Base-by-base conservation (phyloP, 305 asterid genomes). In the Fraxinus nigra region DNA sequence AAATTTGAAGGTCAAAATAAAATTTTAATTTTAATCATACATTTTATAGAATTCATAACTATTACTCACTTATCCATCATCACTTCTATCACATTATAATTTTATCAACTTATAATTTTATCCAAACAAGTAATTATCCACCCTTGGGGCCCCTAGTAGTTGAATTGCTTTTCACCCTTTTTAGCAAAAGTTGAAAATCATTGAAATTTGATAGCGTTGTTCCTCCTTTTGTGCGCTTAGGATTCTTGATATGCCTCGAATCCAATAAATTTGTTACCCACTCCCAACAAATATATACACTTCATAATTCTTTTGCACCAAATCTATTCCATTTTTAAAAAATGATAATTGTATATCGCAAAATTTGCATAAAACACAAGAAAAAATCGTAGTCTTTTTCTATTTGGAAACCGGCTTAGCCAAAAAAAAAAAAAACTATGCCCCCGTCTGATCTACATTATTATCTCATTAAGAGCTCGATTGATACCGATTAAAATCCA, bases 201-300 rank as follows among this genome's bases (percentile, higher is more conserved):
- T 35, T 1, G 40, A 35, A 0, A 35, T 35, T 59, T 20, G 70
- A 59, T 59, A 54, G 2, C 76, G 26, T 28, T 72, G 24, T 75
- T 24, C 72, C 74, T 22, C 43, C 10, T 20, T 51, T 73, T 16
- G 32, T 32, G 46, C 28, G 61, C 32, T 73, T 48, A 22, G 79
- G 75, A 80, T 35, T 48, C 28, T 73, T 74, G 75, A 75, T 59
- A 81, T 54, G 33, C 14, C 76, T 73, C 51, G 32, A 24, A 59
- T 75, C 76, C 69, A 70, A 82, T 69, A 37, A 67, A 76, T 46
- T 76, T 63, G 81, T 72, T 30, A 6, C 13, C 63, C 43, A 34
- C 11, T 34, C 16, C 56, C 84, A 76, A 65, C 77, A 67, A 51
- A 63, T 35, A 40, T 63, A 38, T 59, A 46, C 59, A 82, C 61